These are phyloP conservation scores for Spencermartinsiella ligniputridi DNA, from an alignment of 1,139 yeast species.

Conservation along the genomic window DNA sequence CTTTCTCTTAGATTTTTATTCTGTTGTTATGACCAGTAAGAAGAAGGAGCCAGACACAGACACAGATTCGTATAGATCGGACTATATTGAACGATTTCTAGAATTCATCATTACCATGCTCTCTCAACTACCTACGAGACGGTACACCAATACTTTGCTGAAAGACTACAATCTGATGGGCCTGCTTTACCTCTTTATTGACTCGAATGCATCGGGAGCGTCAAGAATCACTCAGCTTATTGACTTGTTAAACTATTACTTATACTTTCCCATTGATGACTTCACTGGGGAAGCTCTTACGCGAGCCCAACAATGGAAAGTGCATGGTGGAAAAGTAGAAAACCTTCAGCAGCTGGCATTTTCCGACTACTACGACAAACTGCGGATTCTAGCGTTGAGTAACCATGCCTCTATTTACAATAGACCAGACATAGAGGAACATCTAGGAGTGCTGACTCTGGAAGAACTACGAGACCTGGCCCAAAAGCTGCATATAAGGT, in stretches of 20 bases:
- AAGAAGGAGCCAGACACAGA: too few relatives aligned
- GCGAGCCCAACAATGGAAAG: constrained; percentile 18
- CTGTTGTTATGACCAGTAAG: neutral
- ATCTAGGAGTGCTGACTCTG: constrained; percentile 20
- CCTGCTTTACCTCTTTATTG: constrained; percentile 9
- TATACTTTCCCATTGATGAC: constrained; percentile 43
- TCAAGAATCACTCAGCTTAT: constrained; percentile 8
- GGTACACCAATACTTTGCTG: constrained; percentile 36
- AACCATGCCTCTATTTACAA: constrained; percentile 29
- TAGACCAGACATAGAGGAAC: constrained; percentile 25
- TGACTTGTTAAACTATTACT: constrained; percentile 23
- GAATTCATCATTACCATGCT: constrained; percentile 33
- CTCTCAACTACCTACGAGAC: constrained; percentile 43
- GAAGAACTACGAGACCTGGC: constrained; percentile 23
- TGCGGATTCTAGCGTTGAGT: constrained; percentile 29
- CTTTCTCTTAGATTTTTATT: neutral
- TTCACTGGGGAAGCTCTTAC: constrained; percentile 36
- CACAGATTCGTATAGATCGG: neutral
- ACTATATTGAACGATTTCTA: constrained; percentile 20
- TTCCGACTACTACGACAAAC: constrained; percentile 23
- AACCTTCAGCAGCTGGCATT: constrained; percentile 24
- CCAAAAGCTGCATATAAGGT: constrained; percentile 6
- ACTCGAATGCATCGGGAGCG: neutral
- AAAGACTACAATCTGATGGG: constrained; percentile 28
- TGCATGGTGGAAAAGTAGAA: constrained; percentile 17